Percentiles rank a stretch among this genome's conserved stretches.
Evolutionary conservation across 345 rosid species (phyloP).

Genomic region (Citrus inodora): DNA sequence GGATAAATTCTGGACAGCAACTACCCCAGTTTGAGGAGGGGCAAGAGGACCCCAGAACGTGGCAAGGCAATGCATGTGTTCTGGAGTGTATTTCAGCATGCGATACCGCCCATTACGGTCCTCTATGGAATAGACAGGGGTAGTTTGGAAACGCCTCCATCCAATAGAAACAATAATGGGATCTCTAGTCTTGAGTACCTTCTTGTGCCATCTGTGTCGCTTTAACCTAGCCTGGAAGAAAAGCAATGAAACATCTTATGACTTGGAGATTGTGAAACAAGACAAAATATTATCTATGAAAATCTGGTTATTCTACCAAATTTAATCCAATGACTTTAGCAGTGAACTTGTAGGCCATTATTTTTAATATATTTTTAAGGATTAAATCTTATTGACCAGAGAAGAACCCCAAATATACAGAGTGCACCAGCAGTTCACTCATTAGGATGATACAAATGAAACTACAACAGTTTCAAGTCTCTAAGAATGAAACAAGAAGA

Average conservation of each 20-base stretch:
- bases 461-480: not conserved
- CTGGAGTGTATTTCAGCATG: slow-evolving; percentile 95
- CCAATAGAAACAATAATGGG: slow-evolving; percentile 90
- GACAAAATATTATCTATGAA: not conserved
- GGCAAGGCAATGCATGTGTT: slow-evolving; percentile 94
- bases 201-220: slow-evolving; percentile 90
- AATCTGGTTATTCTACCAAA: not conserved
- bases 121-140: slow-evolving; percentile 81
- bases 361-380: not conserved
- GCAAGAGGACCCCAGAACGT: slow-evolving; percentile 98
- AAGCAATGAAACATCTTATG: not conserved
- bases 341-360: not conserved
- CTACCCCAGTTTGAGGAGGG: slow-evolving; percentile 84
- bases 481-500: not conserved
- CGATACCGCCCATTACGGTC: slow-evolving; percentile 85
- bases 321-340: not conserved
- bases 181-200: slow-evolving; percentile 83
- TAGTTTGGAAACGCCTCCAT: slow-evolving; percentile 93
- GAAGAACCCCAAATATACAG: not conserved
- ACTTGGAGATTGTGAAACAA: not conserved
- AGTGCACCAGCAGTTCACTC: not conserved
- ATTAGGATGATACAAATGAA: not conserved
- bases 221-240: slow-evolving; percentile 70
- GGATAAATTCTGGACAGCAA: slow-evolving; percentile 80
- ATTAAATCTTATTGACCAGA: not conserved